phyloP scores from a whole-genome alignment of 75 land plant genomes.

The Sequoia sempervirens region DNA sequence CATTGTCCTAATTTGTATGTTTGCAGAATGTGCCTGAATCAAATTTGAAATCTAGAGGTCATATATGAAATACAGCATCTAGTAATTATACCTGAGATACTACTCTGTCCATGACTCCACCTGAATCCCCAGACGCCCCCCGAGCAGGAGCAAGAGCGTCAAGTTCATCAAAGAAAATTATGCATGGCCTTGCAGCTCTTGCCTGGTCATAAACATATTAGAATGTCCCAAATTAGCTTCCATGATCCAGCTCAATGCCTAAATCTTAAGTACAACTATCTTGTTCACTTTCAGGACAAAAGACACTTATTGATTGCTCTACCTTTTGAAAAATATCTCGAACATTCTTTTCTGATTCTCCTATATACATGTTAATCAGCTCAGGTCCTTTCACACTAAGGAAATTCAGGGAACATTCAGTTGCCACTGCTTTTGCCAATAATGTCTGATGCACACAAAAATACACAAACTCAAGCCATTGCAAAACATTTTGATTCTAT shows the following conservation, averaged over 20 bases:
- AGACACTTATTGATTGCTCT: not conserved
- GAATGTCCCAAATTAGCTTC: not conserved
- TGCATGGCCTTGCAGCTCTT: slow-evolving; percentile 93
- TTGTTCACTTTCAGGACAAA: not conserved
- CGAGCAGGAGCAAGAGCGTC: slow-evolving; percentile 98
- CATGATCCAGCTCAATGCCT: not conserved
- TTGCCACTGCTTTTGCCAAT: slow-evolving; percentile 96
- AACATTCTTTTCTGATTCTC: slow-evolving; percentile 97
- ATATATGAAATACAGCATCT: not conserved
- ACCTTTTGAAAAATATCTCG: slow-evolving; percentile 98
- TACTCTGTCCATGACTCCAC: slow-evolving; percentile 98
- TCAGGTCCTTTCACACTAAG: slow-evolving; percentile 98
- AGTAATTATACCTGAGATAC: slow-evolving; percentile 75
- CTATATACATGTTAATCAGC: slow-evolving; percentile 95
- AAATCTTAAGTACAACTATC: not conserved
- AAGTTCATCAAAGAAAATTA: slow-evolving; percentile 94
- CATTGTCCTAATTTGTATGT: not conserved
- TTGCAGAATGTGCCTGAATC: not conserved
- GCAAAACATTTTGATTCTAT: not conserved
- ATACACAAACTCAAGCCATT: not conserved
- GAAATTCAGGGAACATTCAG: slow-evolving; percentile 92
- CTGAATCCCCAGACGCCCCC: slow-evolving; percentile 98
- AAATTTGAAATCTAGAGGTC: not conserved
- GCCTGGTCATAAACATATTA: slow-evolving; percentile 42
- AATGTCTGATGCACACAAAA: slow-evolving; percentile 58